These are phyloP conservation scores for Rhazya stricta DNA, from an alignment of 257 asterid genomes.

Conservation along the genomic window DNA sequence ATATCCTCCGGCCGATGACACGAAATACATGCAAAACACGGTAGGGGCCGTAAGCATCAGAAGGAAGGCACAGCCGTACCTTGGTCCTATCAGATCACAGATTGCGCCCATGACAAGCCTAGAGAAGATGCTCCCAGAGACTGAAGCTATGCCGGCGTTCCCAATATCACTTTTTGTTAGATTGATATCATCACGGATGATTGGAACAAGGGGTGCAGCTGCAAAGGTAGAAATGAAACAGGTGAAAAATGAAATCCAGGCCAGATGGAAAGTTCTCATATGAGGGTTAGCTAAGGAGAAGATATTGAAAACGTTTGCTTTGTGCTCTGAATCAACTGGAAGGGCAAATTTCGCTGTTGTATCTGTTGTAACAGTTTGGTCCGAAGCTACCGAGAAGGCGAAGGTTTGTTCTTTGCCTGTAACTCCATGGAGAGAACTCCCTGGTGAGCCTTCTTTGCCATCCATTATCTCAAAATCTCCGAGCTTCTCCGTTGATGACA, in stretches of 20 bases:
- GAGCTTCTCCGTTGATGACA: background rate
- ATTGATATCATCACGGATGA: slow-evolving; percentile 55
- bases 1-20: slow-evolving; percentile 45
- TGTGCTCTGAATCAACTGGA: slow-evolving; percentile 62
- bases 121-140: slow-evolving; percentile 54
- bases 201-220: slow-evolving; percentile 56
- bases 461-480: background rate
- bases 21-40: slow-evolving; percentile 51
- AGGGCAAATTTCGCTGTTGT: slow-evolving; percentile 34
- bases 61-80: slow-evolving; percentile 51
- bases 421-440: slow-evolving; percentile 57
- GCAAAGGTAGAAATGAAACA: slow-evolving; percentile 59
- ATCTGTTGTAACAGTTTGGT: slow-evolving; percentile 24
- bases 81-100: slow-evolving; percentile 54
- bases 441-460: slow-evolving; percentile 7
- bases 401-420: slow-evolving; percentile 49
- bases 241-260: slow-evolving; percentile 59
- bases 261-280: slow-evolving; percentile 57
- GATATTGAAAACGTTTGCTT: slow-evolving; percentile 41
- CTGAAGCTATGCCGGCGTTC: slow-evolving; percentile 54
- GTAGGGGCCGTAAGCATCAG: slow-evolving; percentile 48
- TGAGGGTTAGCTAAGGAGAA: slow-evolving; percentile 45
- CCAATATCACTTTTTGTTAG: slow-evolving; percentile 45
- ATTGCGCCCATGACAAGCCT: slow-evolving; percentile 55
- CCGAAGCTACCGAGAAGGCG: slow-evolving; percentile 34